phyloP scores from a whole-genome alignment of 2,329 filamentous ascomycete species.

The Aspergillus sclerotialis region DNA sequence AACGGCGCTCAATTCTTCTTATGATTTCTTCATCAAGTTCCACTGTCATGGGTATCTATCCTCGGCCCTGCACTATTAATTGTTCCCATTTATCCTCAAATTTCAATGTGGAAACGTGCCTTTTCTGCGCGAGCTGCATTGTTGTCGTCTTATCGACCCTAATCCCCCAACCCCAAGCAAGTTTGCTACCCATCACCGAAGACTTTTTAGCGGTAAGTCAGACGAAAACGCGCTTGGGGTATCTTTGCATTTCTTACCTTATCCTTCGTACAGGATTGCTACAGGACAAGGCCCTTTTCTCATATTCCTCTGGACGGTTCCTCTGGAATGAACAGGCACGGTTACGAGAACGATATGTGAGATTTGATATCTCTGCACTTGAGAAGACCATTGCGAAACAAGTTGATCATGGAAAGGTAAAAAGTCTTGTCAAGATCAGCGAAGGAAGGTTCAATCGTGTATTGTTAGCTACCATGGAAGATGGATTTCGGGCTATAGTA shows the following conservation, averaged over 20 bases:
- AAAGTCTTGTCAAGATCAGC: slow-evolving; percentile 6
- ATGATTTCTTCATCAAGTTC: too few species aligned
- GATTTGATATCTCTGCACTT: slow-evolving; percentile 11
- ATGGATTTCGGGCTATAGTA: slow-evolving; percentile 11
- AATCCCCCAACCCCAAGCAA: neutral
- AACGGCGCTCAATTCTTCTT: too few species aligned
- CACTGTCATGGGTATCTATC: too few species aligned
- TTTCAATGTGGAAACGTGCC: neutral
- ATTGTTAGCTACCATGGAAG: slow-evolving; percentile 11
- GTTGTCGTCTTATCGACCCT: neutral
- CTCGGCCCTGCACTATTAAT: too few species aligned
- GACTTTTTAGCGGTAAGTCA: neutral
- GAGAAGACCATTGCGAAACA: slow-evolving; percentile 5
- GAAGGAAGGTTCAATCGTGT: slow-evolving; percentile 14
- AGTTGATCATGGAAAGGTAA: slow-evolving; percentile 8
- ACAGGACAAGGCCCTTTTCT: slow-evolving; percentile 2
- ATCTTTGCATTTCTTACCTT: neutral
- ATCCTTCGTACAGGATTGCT: neutral
- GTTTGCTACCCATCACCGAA: neutral
- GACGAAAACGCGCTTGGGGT: neutral
- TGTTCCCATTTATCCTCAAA: too few species aligned
- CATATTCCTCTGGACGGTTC: slow-evolving; percentile 5
- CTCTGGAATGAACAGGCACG: slow-evolving; percentile 9
- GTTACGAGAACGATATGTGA: slow-evolving; percentile 11
- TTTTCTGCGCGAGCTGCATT: too few species aligned